Evolutionary conservation across 2,329 filamentous ascomycete species (phyloP).

Genomic region (Fusarium scirpi): DNA sequence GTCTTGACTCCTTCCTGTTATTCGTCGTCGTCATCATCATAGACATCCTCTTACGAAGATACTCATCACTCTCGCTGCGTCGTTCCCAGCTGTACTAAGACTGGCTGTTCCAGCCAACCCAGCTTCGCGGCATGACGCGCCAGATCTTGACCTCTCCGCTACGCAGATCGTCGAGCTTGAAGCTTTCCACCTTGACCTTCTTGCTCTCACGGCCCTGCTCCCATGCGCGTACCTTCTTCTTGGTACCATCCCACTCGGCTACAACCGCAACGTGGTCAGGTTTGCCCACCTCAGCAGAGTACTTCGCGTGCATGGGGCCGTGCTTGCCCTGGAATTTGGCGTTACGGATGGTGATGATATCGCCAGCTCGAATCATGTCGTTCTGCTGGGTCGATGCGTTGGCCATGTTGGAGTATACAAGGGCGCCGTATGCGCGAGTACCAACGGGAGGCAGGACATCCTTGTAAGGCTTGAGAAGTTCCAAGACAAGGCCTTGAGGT

Average conservation of each 20-base stretch:
- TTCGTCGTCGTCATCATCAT: conserved; percentile 34
- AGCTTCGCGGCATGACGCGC: conserved; percentile 91
- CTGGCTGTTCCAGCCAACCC: conserved; percentile 86
- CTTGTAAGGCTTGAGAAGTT: conserved; percentile 79
- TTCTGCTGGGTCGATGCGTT: conserved; percentile 91
- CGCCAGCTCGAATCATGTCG: conserved; percentile 92
- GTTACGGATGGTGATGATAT: conserved; percentile 93
- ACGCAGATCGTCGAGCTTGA: conserved; percentile 89
- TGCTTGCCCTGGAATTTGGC: conserved; percentile 95
- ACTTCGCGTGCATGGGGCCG: conserved; percentile 95
- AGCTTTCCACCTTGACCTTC: conserved; percentile 94
- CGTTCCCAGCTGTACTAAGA: conserved; percentile 59
- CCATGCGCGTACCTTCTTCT: conserved; percentile 96
- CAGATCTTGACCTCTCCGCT: conserved; percentile 97
- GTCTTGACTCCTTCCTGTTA: conserved; percentile 27
- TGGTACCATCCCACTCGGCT: conserved; percentile 96
- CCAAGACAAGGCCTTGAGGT: conserved; percentile 79
- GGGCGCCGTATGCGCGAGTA: conserved; percentile 88
- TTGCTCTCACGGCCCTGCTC: conserved; percentile 94
- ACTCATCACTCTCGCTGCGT: conserved; percentile 18
- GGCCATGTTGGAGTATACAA: conserved; percentile 94
- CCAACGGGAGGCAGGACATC: conserved; percentile 86
- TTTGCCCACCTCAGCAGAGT: conserved; percentile 87
- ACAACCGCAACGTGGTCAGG: conserved; percentile 91
- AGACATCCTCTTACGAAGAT: conserved; percentile 22